Evolutionary conservation across 2,329 filamentous ascomycete genomes (phyloP), one percentile per base, ranked within the genome.

Genomic region (Sclerotinia sclerotiorum): DNA sequence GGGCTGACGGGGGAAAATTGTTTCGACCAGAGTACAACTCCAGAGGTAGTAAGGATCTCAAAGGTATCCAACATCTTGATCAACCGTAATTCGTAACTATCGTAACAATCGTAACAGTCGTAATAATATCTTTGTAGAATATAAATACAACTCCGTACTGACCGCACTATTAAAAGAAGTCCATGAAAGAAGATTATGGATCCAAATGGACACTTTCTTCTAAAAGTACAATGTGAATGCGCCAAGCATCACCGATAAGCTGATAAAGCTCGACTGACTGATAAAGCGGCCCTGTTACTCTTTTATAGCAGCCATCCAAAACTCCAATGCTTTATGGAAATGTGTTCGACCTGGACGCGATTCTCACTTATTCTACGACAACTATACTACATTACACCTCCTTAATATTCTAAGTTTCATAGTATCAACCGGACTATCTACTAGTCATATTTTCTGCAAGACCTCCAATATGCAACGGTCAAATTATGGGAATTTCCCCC

Each of bases 21-120:
- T 78, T 91, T 90, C 70, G 94, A 97, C 95, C 95, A 99, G 67
- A 99, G 87, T 69, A 99, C 95, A 71, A 99, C 94, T 68, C 95
- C 95, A 4, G 94, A 97, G 49, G 94, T 97, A 70, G 94, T 97
- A 70, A 99, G 81, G 73, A 99, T 95, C 81, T 99, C 94, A 79
- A 99, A 99, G 21, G 92, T 90, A 82, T 99, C 95, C 81, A 99
- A 82, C 94, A 98, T 98, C 5, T 61, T 75, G 70, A 65, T 61
- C 57, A 54, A 44, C 1, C 11, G 15, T 29, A 42, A 17, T 29
- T 32, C 5, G 48, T 44, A 65, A 15, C 48, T 24, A 29, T n/a
- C 11, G 32, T 54, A 27, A 29, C 4, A 44, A n/a, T 42, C 35
- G 56, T 60, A 55, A 54, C 11, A 39, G 11, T 39, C 35, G 56